phyloP scores from a whole-genome alignment of 768 basidiomycete species.

The Clathrus columnatus region DNA sequence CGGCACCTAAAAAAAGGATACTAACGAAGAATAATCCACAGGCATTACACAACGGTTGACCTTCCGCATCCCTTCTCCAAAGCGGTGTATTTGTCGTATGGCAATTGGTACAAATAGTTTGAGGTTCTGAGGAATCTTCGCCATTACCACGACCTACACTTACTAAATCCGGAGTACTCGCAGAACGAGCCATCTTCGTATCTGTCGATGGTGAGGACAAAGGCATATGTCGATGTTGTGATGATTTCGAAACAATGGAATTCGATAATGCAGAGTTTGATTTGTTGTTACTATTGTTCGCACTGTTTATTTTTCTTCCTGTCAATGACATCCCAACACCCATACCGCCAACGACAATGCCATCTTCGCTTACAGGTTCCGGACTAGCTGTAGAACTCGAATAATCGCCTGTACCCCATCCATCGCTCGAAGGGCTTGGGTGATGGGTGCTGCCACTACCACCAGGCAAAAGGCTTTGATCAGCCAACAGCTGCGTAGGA shows the following conservation, averaged over 20 bases:
- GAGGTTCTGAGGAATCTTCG: constrained; percentile 63
- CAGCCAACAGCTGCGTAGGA: constrained; percentile 75
- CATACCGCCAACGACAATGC: not conserved
- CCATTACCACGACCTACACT: constrained; percentile 25
- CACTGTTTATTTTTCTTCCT: constrained; percentile 9
- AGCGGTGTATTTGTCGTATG: constrained; percentile 91
- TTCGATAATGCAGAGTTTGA: not conserved
- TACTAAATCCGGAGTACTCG: constrained; percentile 60
- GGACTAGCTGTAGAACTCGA: constrained; percentile 15
- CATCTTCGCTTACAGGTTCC: constrained; percentile 3
- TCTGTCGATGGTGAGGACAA: constrained; percentile 21
- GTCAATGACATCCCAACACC: not conserved
- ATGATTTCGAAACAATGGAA: not conserved
- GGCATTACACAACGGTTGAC: constrained; percentile 86
- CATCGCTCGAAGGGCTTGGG: constrained; percentile 75
- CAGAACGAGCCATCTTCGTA: constrained; percentile 41
- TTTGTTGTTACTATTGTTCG: not conserved
- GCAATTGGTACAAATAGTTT: constrained; percentile 89
- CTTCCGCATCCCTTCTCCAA: constrained; percentile 89
- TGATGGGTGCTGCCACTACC: constrained; percentile 43
- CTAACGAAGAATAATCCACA: constrained; percentile 90
- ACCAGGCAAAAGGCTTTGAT: constrained; percentile 73
- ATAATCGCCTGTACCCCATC: constrained; percentile 65
- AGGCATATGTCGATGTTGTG: constrained; percentile 35
- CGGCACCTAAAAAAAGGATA: constrained; percentile 15